Evolutionary conservation across 148 eudicot genomes (phyloP).

Genomic region (Rhododendron williamsianum): DNA sequence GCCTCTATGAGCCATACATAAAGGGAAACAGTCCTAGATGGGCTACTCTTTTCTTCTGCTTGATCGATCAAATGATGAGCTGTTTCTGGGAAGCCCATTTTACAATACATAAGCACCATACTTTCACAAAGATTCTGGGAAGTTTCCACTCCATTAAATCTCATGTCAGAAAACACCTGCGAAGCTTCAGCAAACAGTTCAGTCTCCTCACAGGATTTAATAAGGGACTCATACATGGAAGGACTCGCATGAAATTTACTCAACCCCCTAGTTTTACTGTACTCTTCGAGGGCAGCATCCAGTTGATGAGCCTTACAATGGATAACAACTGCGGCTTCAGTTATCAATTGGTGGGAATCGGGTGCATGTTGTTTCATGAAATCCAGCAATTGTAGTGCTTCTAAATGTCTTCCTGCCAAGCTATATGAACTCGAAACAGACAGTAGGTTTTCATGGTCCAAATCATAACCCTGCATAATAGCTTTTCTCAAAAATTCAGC

Average conservation of each 20-base stretch:
- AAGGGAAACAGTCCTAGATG: constrained; percentile 38
- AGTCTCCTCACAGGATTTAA: constrained; percentile 61
- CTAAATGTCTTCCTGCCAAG: constrained; percentile 60
- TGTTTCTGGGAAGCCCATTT: constrained; percentile 84
- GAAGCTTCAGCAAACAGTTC: constrained; percentile 67
- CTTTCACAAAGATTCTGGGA: constrained; percentile 44
- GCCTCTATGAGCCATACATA: constrained; percentile 64
- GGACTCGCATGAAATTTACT: constrained; percentile 35
- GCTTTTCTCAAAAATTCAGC: constrained; percentile 56
- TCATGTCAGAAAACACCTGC: constrained; percentile 89
- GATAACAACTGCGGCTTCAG: constrained; percentile 69
- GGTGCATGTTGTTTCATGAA: constrained; percentile 51
- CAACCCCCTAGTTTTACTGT: constrained; percentile 33
- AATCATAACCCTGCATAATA: constrained; percentile 47
- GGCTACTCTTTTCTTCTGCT: constrained; percentile 47
- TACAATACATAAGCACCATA: constrained; percentile 68
- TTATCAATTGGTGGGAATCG: constrained; percentile 40
- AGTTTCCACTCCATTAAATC: constrained; percentile 57
- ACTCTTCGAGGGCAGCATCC: constrained; percentile 63
- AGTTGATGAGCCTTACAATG: constrained; percentile 57
- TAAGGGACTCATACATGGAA: constrained; percentile 71
- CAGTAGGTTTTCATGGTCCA: constrained; percentile 53
- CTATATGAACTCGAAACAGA: constrained; percentile 69
- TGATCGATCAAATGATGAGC: constrained; percentile 59
- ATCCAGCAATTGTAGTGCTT: constrained; percentile 67